Base-by-base conservation (phyloP, 352 stramenopile genomes). In the Pythium sukuiense region DNA sequence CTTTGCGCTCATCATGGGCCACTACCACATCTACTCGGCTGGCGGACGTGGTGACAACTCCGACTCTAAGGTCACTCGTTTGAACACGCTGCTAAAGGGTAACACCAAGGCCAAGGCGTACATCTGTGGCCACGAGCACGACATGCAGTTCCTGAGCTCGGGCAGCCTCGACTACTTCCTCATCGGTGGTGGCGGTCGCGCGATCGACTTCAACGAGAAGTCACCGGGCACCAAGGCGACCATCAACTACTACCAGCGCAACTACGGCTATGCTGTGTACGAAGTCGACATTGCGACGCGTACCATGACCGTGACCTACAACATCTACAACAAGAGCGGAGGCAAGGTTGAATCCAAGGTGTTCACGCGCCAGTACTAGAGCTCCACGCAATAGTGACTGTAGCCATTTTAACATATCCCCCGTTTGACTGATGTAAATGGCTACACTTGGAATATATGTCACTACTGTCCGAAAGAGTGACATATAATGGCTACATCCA, bases 91-190 rank as follows among this genome's bases (percentile, higher is more conserved):
- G 16, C 12, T 74, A 8, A 39, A 70, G 46, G 33, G 27, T 52
- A 73, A 57, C 52, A 13, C 13, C 67, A 74, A 70, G 52, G 67
- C 41, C 57, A 70, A 70, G 57, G 61, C 61, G n/a, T 74, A 74
- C 53, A 61, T 74, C 26, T 70, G 67, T 32, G 67, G 67, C 50
- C 67, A 72, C 30, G 65, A 72, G 45, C 65, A 72, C 60, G 59
- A 67, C 55, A 73, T 73, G 66, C 66, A 73, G 67, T 70, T 67
- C 45, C 53, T 74, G 33, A 53, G 35, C 39, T 64, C 56, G 26
- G 45, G 53, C 32, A 67, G 52, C n/a, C 24, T 67, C 14, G 62
- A 74, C 62, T 74, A 74, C 55, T 74, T 70, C 45, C 39, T 74
- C 12, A 59, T 74, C n/a, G 67, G 67, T 43, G 67, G 67, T 24